Conservation (phyloP, 2,329 filamentous ascomycete species). For the Botrytis aclada region DNA sequence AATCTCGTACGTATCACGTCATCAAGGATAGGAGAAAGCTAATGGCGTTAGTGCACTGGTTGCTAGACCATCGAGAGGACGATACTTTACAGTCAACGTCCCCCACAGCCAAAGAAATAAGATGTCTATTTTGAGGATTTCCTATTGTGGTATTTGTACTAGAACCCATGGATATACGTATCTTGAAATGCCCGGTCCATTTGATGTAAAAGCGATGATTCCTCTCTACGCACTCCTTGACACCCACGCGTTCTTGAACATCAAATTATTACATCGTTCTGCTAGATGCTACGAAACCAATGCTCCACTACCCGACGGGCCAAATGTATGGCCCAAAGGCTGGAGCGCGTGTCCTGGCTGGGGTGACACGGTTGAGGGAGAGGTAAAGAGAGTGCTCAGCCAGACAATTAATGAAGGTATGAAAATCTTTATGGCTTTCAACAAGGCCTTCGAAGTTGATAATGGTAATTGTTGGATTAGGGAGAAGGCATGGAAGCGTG, state of each 20-base stretch:
- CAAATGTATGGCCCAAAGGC: no score
- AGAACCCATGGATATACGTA: not conserved
- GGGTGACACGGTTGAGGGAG: not conserved
- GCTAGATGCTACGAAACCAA: not conserved
- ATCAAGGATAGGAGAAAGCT: not conserved
- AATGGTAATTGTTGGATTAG: not conserved
- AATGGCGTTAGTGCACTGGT: not conserved
- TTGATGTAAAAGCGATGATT: not conserved
- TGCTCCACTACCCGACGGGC: no score
- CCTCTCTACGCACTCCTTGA: not conserved
- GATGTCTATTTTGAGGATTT: not conserved
- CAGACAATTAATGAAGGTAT: not conserved
- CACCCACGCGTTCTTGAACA: not conserved
- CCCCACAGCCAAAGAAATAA: not conserved
- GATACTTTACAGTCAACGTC: not conserved
- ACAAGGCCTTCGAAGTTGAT: not conserved
- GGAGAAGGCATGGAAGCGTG: not conserved
- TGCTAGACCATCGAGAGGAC: not conserved
- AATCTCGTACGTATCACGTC: not conserved
- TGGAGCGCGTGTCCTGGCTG: not conserved
- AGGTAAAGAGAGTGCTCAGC: not conserved
- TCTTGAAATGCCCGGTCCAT: no score
- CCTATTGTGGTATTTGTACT: not conserved
- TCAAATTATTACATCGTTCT: not conserved
- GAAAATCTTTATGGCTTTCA: not conserved